Evolutionary conservation across 2,329 filamentous ascomycete genomes (phyloP).

Genomic region (Cladobotryum protrusum): DNA sequence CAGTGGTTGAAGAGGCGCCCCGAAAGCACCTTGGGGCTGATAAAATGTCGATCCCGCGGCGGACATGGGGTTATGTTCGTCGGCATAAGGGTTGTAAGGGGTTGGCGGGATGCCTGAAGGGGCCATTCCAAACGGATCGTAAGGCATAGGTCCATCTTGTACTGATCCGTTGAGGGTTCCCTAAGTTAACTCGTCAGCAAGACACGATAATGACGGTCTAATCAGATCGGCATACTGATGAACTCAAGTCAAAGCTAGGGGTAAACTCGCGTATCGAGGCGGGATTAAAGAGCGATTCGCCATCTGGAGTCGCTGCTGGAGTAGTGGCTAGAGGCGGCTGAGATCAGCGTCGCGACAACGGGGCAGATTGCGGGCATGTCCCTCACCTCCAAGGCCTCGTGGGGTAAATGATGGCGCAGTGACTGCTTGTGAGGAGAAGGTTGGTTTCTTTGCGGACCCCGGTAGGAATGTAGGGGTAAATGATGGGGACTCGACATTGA

Average conservation of each 20-base stretch:
- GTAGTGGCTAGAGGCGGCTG: slow-evolving; percentile 24
- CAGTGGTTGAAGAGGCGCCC: slow-evolving; percentile 55
- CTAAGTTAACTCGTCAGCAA: slow-evolving; percentile 20
- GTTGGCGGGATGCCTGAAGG: slow-evolving; percentile 44
- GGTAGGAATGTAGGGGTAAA: slow-evolving; percentile 67
- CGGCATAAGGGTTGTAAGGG: slow-evolving; percentile 69
- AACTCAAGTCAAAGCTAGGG: slow-evolving; percentile 49
- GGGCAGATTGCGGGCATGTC: not conserved
- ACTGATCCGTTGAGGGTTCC: slow-evolving; percentile 40
- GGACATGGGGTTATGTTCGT: slow-evolving; percentile 57
- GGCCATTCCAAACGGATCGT: slow-evolving; percentile 60
- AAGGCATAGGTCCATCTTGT: slow-evolving; percentile 39
- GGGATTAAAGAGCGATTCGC: slow-evolving; percentile 48
- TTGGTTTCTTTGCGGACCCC: slow-evolving; percentile 56
- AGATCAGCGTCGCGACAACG: not conserved
- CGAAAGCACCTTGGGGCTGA: slow-evolving; percentile 47
- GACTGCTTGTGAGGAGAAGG: slow-evolving; percentile 84
- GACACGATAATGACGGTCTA: not conserved
- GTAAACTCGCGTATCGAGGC: slow-evolving; percentile 54
- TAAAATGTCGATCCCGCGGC: slow-evolving; percentile 60
- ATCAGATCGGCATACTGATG: slow-evolving; percentile 33
- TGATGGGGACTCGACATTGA: slow-evolving; percentile 94
- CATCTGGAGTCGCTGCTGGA: slow-evolving; percentile 35
- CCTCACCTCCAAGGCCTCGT: slow-evolving; percentile 45
- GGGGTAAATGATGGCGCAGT: slow-evolving; percentile 83